Conservation (phyloP, 371 early-diverging fungal species). For the Rhizopus microsporus region DNA sequence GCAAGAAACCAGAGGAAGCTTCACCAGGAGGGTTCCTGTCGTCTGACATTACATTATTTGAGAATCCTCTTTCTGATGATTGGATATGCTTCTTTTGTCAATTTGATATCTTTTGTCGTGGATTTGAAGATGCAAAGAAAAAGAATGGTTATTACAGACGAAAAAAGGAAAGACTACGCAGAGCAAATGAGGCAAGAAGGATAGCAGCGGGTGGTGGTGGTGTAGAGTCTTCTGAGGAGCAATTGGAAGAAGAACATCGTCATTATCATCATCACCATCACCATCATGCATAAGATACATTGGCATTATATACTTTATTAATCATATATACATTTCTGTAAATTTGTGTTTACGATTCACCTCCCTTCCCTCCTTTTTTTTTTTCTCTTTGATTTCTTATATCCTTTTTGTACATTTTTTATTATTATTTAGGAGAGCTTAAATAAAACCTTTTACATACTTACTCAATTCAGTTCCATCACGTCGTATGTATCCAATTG, state of each 20-base stretch:
- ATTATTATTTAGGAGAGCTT: not conserved
- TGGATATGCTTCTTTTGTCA: constrained; percentile 53
- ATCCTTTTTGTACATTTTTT: constrained; percentile 2
- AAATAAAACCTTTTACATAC: not conserved
- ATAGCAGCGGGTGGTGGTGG: constrained; percentile 5
- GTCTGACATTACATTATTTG: constrained; percentile 27
- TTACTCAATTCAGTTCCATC: too few relatives aligned
- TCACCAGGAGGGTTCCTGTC: constrained; percentile 29
- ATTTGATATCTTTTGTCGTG: constrained; percentile 39
- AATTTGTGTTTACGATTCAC: not conserved
- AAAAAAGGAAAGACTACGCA: constrained; percentile 27
- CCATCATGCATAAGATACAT: not conserved
- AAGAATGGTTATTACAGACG: constrained; percentile 41
- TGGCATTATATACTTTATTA: not conserved
- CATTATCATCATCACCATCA: not conserved
- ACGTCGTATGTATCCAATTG: not conserved
- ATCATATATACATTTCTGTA: not conserved
- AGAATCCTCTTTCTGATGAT: constrained; percentile 36
- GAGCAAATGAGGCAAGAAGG: constrained; percentile 29
- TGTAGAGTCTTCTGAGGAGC: constrained; percentile 1
- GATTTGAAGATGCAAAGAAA: constrained; percentile 27
- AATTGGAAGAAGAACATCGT: constrained; percentile 1
- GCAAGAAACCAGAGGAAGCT: constrained; percentile 11
- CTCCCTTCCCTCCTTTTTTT: not conserved
- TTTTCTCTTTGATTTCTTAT: not conserved